Evolutionary conservation across 2,329 filamentous ascomycete genomes (phyloP), one percentile per base, ranked within the genome.

Genomic region (Colletotrichum karsti): DNA sequence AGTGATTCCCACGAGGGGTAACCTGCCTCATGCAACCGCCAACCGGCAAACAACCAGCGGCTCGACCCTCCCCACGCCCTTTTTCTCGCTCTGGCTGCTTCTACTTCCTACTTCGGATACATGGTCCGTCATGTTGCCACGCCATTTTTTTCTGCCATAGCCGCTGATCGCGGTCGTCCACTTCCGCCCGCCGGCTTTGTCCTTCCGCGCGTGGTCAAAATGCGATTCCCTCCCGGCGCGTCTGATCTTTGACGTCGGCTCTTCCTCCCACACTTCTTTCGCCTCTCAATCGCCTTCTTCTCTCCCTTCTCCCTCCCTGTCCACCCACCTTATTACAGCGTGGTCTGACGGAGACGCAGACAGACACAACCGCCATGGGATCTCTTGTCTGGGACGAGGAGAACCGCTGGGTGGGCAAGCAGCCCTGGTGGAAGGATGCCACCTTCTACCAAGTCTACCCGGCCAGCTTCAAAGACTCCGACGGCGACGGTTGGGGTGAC

Each of bases 401-500:
- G 3, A 76, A 77, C 39, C 73, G 73, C 15, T 76, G 71, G 64
- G 71, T 77, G 3, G 78, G 77, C 61, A 80, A 77, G 26, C 71
- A 80, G 33, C 76, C 79, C 0, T 84, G 81, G 80, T 85, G 83
- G 83, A 85, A 84, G 69, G 79, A 81, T 24, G 81, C 81, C 1
- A 77, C 78, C 8, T 81, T 84, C 56, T 85, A 83, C 55, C 84
- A 88, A 74, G 82, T 90, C 56, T 90, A 89, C 67, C 87, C 88
- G 3, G 85, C 88, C 12, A 86, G 83, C 67, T 90, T 90, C 80
- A 82, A 84, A 51, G 87, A 88, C 72, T 85, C 85, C 28, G 84
- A 88, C 41, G 80, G 81, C n/a, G 87, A 88, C 48, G 90, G 91
- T 41, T 87, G 89, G 80, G 90, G 90, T 3, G 90, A 92, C 72